Percentiles rank a stretch among this genome's conserved stretches.
Conservation (phyloP, 345 rosid species). For the Viola odorata region DNA sequence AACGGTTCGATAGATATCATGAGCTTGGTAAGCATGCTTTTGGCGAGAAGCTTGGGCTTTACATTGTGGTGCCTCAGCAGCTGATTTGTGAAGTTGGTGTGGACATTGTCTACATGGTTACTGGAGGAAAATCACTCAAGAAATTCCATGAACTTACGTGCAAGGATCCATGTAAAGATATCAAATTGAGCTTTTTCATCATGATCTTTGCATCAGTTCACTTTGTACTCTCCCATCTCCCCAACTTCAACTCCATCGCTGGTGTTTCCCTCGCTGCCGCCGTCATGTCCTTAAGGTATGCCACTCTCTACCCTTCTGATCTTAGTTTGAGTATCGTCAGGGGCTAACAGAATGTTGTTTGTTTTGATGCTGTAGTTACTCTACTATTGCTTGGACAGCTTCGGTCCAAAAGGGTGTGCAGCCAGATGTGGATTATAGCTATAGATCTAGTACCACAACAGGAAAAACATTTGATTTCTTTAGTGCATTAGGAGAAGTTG, state of each 20-base stretch:
- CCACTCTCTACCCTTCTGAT: not conserved
- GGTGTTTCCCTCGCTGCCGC: constrained; percentile 33
- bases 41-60: constrained; percentile 27
- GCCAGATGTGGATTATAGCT: constrained; percentile 25
- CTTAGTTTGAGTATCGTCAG: not conserved
- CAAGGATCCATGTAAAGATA: constrained; percentile 6
- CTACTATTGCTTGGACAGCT: constrained; percentile 30
- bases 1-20: constrained; percentile 27
- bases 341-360: not conserved
- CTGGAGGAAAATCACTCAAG: constrained; percentile 27
- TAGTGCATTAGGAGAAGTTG: constrained; percentile 26
- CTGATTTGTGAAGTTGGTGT: constrained; percentile 27
- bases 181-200: constrained; percentile 23
- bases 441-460: constrained; percentile 8
- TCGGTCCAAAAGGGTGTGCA: constrained; percentile 25
- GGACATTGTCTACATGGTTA: constrained; percentile 30
- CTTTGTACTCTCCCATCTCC: constrained; percentile 30
- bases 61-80: constrained; percentile 30
- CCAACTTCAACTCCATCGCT: constrained; percentile 33
- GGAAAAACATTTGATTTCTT: constrained; percentile 25
- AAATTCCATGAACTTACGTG: constrained; percentile 25
- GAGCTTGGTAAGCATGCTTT: constrained; percentile 29
- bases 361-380: constrained; percentile 12
- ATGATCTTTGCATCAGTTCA: constrained; percentile 31
- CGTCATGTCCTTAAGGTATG: constrained; percentile 29